Conservation (phyloP, 345 rosid genomes). For the Ricinus communis region DNA sequence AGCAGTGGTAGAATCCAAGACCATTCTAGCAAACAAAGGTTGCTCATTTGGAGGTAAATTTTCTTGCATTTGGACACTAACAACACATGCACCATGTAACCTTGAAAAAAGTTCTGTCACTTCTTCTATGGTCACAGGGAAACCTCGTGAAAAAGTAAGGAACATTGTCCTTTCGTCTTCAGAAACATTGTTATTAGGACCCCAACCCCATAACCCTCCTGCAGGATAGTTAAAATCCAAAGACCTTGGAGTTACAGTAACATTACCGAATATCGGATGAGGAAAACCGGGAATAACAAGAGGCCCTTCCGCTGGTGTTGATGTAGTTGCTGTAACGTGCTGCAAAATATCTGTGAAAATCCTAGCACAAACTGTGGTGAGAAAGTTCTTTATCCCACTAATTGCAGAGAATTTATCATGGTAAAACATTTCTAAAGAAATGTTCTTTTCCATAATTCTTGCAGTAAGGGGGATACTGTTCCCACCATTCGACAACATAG, state of each 20-base stretch:
- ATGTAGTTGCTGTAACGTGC: neutral
- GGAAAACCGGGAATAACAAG: slow-evolving; percentile 42
- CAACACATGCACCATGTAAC: slow-evolving; percentile 32
- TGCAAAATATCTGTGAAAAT: slow-evolving; percentile 43
- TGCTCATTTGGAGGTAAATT: slow-evolving; percentile 23
- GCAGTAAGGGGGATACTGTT: slow-evolving; percentile 29
- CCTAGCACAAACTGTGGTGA: slow-evolving; percentile 32
- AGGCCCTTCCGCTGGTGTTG: neutral
- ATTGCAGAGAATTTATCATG: slow-evolving; percentile 36
- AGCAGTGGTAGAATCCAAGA: slow-evolving; percentile 21
- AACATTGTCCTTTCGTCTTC: slow-evolving; percentile 50
- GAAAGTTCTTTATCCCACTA: slow-evolving; percentile 38
- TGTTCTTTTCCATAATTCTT: slow-evolving; percentile 20
- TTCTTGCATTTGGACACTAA: slow-evolving; percentile 37
- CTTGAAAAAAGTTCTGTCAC: slow-evolving; percentile 35
- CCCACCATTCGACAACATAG: neutral
- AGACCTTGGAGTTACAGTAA: slow-evolving; percentile 28
- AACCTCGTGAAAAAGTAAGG: slow-evolving; percentile 48
- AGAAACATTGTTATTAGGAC: slow-evolving; percentile 8
- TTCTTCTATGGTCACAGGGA: slow-evolving; percentile 41
- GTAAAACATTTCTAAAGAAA: slow-evolving; percentile 30
- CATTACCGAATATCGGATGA: slow-evolving; percentile 37
- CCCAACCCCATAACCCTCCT: slow-evolving; percentile 45
- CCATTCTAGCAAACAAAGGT: slow-evolving; percentile 35
- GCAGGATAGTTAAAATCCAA: slow-evolving; percentile 17